Evolutionary conservation across 139 green algal species (phyloP).

Genomic region (Chlamydomonas urium): DNA sequence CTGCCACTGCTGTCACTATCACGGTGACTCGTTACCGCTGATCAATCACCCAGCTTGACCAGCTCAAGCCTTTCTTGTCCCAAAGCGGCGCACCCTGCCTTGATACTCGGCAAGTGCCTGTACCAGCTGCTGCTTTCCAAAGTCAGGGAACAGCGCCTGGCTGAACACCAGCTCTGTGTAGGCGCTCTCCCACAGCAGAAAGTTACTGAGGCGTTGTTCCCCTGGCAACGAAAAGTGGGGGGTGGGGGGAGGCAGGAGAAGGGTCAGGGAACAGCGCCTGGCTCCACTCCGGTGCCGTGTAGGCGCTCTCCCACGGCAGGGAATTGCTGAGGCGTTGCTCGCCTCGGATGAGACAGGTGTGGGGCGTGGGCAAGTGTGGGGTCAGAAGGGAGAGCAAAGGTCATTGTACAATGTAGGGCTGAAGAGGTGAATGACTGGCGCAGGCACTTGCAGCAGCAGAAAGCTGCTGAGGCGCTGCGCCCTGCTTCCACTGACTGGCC

Average conservation of each 20-base stretch:
- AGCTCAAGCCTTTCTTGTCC: constrained; percentile 20
- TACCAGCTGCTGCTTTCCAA: constrained; percentile 43
- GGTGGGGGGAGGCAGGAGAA: constrained; percentile 24
- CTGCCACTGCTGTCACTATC: too few species aligned
- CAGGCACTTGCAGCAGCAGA: too few species aligned
- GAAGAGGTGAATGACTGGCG: too few species aligned
- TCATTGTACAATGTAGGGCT: too few species aligned
- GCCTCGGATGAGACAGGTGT: too few species aligned
- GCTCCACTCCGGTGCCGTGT: constrained; percentile 68
- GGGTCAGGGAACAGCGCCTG: too few species aligned
- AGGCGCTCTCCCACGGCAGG: constrained; percentile 71
- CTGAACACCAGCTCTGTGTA: constrained; percentile 77
- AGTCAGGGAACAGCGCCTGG: constrained; percentile 65
- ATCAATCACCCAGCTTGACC: too few species aligned
- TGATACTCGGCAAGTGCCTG: constrained; percentile 42
- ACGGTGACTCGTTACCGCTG: too few species aligned
- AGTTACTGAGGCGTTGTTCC: constrained; percentile 78
- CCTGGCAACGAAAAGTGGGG: neutral
- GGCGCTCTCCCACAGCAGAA: constrained; percentile 74
- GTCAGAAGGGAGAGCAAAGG: too few species aligned
- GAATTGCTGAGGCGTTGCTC: constrained; percentile 81
- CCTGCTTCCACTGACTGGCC: too few species aligned
- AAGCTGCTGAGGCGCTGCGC: too few species aligned
- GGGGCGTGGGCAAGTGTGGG: too few species aligned
- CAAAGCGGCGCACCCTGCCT: constrained; percentile 53